These are phyloP conservation scores for Diutina ranongensis DNA, from an alignment of 1,139 yeast species.

Conservation along the genomic window DNA sequence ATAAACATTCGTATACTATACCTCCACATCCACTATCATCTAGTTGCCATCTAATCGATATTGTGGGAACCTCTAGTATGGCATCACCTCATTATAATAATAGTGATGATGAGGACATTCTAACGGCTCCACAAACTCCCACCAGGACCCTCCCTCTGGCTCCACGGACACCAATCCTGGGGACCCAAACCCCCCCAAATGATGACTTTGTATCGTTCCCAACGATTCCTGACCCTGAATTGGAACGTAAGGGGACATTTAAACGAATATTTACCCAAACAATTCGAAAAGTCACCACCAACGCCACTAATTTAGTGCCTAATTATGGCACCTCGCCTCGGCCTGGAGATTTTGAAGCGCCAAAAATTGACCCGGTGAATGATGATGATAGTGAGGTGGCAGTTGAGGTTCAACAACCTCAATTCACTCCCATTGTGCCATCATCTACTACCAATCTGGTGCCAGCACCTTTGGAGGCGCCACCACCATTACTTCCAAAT, in stretches of 20 bases:
- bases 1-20: neutral
- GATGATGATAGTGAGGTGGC: neutral
- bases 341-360: slow-evolving; percentile 7
- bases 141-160: neutral
- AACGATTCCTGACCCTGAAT: slow-evolving; percentile 33
- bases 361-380: slow-evolving; percentile 1
- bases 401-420: neutral
- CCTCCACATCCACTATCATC: too few relatives aligned
- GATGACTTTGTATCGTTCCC: slow-evolving; percentile 34
- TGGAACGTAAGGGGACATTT: slow-evolving; percentile 18
- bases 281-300: slow-evolving; percentile 32
- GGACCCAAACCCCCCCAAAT: neutral
- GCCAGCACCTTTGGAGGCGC: neutral
- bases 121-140: neutral
- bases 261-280: slow-evolving; percentile 26
- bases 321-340: slow-evolving; percentile 14
- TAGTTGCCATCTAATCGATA: too few relatives aligned
- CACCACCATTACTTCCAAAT: neutral
- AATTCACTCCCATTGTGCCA: neutral
- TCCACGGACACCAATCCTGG: too few relatives aligned
- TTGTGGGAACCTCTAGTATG: neutral
- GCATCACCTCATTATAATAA: neutral
- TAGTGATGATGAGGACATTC: neutral
- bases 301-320: slow-evolving; percentile 30
- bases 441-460: neutral